Conservation (phyloP, 2,329 filamentous ascomycete genomes). For the Epichloe bromicola region DNA sequence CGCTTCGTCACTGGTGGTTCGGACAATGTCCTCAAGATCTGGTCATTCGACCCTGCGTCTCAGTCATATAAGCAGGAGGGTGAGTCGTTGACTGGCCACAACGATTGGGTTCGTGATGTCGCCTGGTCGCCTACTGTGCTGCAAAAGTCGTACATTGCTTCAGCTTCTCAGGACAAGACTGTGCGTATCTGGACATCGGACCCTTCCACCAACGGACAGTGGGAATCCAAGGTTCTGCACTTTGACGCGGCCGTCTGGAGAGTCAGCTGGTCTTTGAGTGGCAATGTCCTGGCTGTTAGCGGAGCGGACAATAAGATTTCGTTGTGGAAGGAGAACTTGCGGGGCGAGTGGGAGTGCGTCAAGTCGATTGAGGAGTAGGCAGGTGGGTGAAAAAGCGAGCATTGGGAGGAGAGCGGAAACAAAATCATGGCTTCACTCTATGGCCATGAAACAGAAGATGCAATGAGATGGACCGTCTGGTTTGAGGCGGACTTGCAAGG, state of each 20-base stretch:
- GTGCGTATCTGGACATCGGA: slow-evolving; percentile 93
- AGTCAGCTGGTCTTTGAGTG: slow-evolving; percentile 94
- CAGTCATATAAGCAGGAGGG: slow-evolving; percentile 50
- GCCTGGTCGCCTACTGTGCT: slow-evolving; percentile 93
- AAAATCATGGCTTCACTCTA: too few species aligned
- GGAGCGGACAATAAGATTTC: slow-evolving; percentile 94
- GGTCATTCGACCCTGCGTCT: slow-evolving; percentile 60
- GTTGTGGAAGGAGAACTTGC: slow-evolving; percentile 96
- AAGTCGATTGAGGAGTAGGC: slow-evolving; percentile 84
- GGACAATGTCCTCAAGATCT: slow-evolving; percentile 89
- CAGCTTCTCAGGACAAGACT: slow-evolving; percentile 90
- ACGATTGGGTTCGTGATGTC: slow-evolving; percentile 95
- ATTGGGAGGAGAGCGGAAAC: not conserved
- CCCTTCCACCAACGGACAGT: slow-evolving; percentile 47
- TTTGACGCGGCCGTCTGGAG: slow-evolving; percentile 90
- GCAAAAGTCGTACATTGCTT: slow-evolving; percentile 93
- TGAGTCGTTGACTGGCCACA: slow-evolving; percentile 63
- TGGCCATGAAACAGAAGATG: too few species aligned
- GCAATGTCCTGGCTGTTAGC: slow-evolving; percentile 88
- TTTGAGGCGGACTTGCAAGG: slow-evolving; percentile 14
- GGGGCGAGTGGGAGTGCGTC: slow-evolving; percentile 92
- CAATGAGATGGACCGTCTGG: not conserved
- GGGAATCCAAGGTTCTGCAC: slow-evolving; percentile 73
- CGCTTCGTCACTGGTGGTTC: slow-evolving; percentile 91
- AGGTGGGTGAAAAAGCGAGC: not conserved